Evolutionary conservation across 371 early-diverging fungal genomes (phyloP), one percentile per base, ranked within the genome.

Genomic region (Actinomucor elegans): DNA sequence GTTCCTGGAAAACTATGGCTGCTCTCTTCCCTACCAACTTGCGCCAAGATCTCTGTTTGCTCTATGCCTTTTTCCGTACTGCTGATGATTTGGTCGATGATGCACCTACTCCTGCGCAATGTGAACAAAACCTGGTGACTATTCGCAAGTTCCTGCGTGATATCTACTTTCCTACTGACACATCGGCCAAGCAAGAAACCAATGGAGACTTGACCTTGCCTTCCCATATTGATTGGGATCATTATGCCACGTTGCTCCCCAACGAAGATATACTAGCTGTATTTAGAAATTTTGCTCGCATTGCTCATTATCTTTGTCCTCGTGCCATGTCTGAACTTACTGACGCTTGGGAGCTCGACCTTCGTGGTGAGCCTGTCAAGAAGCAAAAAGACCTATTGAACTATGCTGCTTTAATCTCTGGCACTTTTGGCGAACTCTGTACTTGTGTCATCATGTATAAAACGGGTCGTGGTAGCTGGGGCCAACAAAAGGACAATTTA

Each of bases 81-180:
- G 70, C 73, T 8, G 84, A 84, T 52, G 84, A 84, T 48, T 58
- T 84, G n/a, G 68, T 74, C 3, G 84, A 84, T 55, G 70, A 64
- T 36, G 61, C 64, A 0, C 57, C 62, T 35, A 61, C 64, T 4
- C 55, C 47, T n/a, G 48, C 52, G 18, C 45, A 59, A 44, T 37
- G 64, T 7, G 46, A 57, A 26, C 18, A 57, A 12, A 63, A 67
- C 26, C 37, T 74, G 35, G 53, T 59, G 2, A 57, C 66, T n/a
- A 64, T 73, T 27, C 57, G 67, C 4, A 29, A 29, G 1, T 67
- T 71, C 28, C 24, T 76, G n/a, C 52, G 53, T 9, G 57, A 57
- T 29, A 49, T 59, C 7, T 65, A 58, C 42, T 48, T 44, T 17
- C 33, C 52, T 31, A n/a, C 32, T 4, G 35, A 53, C 5, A 23